Conservation (phyloP, 495 filamentous ascomycete species). For the Neurospora terricola region DNA sequence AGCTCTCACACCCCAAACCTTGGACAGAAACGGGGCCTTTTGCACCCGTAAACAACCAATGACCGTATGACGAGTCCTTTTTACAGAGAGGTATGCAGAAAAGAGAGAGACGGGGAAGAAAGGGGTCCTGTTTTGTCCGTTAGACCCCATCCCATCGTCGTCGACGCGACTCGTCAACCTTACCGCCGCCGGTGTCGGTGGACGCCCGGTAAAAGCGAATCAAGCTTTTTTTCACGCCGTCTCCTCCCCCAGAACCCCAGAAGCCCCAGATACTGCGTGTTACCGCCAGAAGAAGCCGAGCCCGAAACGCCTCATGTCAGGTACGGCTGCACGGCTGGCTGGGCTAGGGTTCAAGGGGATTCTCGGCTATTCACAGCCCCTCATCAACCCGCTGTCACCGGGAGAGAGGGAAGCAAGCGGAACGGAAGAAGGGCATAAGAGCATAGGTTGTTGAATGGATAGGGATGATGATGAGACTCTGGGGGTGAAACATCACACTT, state of each 20-base stretch:
- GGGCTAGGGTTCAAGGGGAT: background rate
- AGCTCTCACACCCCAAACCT: background rate
- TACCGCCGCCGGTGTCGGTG: background rate
- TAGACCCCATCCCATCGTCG: background rate
- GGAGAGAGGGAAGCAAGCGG: background rate
- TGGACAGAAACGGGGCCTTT: background rate
- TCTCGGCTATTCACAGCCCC: background rate
- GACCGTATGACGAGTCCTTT: background rate
- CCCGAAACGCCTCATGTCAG: background rate
- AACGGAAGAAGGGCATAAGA: background rate
- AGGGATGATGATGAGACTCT: background rate
- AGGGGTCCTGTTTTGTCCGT: background rate
- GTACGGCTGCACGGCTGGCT: background rate
- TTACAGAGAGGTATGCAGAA: background rate
- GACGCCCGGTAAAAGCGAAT: background rate
- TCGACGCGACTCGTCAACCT: background rate
- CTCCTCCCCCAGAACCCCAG: background rate
- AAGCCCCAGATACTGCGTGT: background rate
- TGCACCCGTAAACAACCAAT: background rate
- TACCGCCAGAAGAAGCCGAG: background rate
- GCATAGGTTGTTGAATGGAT: background rate
- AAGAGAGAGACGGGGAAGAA: background rate
- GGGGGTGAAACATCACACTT: background rate
- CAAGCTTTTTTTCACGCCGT: background rate
- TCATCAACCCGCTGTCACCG: background rate